Evolutionary conservation across 768 basidiomycete species (phyloP).

Genomic region (Leccinum sublutescens): DNA sequence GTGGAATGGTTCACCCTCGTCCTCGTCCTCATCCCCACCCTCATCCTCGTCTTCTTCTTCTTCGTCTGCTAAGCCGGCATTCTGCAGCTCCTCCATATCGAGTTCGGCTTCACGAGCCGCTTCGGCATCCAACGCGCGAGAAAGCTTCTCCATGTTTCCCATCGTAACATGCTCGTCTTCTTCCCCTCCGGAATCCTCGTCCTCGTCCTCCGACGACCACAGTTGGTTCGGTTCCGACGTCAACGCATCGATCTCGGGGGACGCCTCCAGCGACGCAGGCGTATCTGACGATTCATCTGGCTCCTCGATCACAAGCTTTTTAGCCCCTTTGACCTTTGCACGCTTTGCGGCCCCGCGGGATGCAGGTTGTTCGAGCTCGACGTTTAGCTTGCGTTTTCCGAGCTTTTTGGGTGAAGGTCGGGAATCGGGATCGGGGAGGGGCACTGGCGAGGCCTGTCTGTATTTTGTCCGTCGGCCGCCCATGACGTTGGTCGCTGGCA

Average conservation of each 20-base stretch:
- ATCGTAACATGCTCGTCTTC: slow-evolving; percentile 62
- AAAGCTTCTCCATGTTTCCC: slow-evolving; percentile 80
- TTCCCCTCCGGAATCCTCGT: slow-evolving; percentile 44
- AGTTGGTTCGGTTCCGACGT: slow-evolving; percentile 18
- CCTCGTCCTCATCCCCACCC: slow-evolving; percentile 36
- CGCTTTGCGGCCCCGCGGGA: slow-evolving; percentile 36
- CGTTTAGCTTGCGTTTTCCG: slow-evolving; percentile 71
- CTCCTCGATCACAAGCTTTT: slow-evolving; percentile 18
- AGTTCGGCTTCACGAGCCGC: slow-evolving; percentile 67
- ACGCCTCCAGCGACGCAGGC: slow-evolving; percentile 40
- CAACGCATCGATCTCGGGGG: slow-evolving; percentile 35
- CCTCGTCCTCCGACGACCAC: slow-evolving; percentile 41
- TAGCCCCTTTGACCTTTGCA: slow-evolving; percentile 26
- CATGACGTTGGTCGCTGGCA: slow-evolving; percentile 43
- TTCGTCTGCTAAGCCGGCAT: slow-evolving; percentile 47
- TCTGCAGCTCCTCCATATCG: slow-evolving; percentile 63
- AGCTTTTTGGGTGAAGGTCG: slow-evolving; percentile 51
- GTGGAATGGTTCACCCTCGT: slow-evolving; percentile 45
- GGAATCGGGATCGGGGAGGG: slow-evolving; percentile 42
- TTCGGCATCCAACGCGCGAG: slow-evolving; percentile 69
- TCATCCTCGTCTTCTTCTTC: slow-evolving; percentile 48
- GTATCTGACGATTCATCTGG: slow-evolving; percentile 28
- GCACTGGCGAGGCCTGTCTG: slow-evolving; percentile 73
- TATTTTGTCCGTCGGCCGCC: slow-evolving; percentile 84
- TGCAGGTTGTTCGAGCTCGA: slow-evolving; percentile 28